A percentile compares a stretch with the other conserved stretches of the same genome.
phyloP scores from a whole-genome alignment of 495 filamentous ascomycete species.

The Penicillium alfredii region DNA sequence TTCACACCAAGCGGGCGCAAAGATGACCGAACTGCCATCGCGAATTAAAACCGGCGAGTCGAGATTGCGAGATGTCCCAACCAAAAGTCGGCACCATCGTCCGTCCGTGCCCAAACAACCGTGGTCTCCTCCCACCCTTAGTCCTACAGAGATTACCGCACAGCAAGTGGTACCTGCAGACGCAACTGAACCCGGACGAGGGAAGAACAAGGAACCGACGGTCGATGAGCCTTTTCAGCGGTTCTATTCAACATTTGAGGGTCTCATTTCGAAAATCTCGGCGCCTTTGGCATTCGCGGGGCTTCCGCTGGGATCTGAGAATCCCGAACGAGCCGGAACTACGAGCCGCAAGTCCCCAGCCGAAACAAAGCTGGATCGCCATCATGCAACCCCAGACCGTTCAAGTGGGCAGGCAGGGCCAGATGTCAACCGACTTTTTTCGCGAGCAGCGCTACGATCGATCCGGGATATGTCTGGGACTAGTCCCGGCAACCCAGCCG shows the following conservation, averaged over 20 bases:
- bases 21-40: conserved; percentile 53
- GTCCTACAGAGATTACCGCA: conserved; percentile 32
- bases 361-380: conserved; percentile 34
- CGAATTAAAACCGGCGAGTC: conserved; percentile 38
- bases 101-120: conserved; percentile 25
- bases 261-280: conserved; percentile 74
- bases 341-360: conserved; percentile 36
- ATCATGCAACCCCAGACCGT: conserved; percentile 35
- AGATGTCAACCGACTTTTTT: conserved; percentile 72
- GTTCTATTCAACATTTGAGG: conserved; percentile 87
- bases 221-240: conserved; percentile 78
- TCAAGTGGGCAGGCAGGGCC: conserved; percentile 47
- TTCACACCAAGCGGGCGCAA: conserved; percentile 69
- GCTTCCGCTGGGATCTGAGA: conserved; percentile 64
- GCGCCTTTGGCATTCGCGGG: conserved; percentile 89
- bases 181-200: conserved; percentile 8
- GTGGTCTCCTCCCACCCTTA: conserved; percentile 32
- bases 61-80: conserved; percentile 23
- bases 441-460: conserved; percentile 70
- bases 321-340: conserved; percentile 33
- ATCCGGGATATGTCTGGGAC: conserved; percentile 46
- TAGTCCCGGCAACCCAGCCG: conserved; percentile 47
- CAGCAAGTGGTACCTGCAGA: conserved; percentile 31
- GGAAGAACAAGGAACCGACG: conserved; percentile 10
- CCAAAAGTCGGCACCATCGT: conserved; percentile 23